Percentiles rank a stretch among this genome's conserved stretches.
phyloP scores from a whole-genome alignment of 768 basidiomycete genomes.

The Tephrocybe sp. region DNA sequence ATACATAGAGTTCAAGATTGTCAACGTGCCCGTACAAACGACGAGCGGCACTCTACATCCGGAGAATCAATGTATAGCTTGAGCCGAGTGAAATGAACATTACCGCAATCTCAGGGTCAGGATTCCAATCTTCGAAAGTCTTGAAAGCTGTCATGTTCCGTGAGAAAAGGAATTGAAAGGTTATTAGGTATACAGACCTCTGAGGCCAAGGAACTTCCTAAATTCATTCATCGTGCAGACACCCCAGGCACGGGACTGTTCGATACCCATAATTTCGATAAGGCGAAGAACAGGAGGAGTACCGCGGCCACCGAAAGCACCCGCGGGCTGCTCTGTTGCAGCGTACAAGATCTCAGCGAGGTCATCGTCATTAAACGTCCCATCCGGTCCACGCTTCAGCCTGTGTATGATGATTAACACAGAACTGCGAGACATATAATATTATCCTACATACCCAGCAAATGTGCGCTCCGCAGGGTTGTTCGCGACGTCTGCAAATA shows the following conservation, averaged over 20 bases:
- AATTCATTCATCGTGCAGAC: slow-evolving; percentile 60
- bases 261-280: slow-evolving; percentile 59
- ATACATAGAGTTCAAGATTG: slow-evolving; percentile 34
- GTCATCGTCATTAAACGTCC: slow-evolving; percentile 52
- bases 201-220: slow-evolving; percentile 49
- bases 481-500: slow-evolving; percentile 17
- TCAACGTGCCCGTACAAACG: slow-evolving; percentile 33
- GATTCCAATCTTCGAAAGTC: slow-evolving; percentile 55
- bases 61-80: not conserved
- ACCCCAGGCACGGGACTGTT: slow-evolving; percentile 56
- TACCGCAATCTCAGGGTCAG: slow-evolving; percentile 44
- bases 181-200: slow-evolving; percentile 25
- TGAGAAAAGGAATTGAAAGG: not conserved
- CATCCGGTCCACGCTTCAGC: slow-evolving; percentile 44
- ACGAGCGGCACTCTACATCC: slow-evolving; percentile 25
- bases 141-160: slow-evolving; percentile 32
- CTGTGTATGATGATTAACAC: too few species aligned
- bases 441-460: slow-evolving; percentile 33
- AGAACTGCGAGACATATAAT: not conserved
- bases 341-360: slow-evolving; percentile 47
- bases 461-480: slow-evolving; percentile 46
- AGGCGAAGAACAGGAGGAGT: slow-evolving; percentile 46
- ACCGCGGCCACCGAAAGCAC: slow-evolving; percentile 47
- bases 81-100: not conserved
- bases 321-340: slow-evolving; percentile 46